phyloP scores from a whole-genome alignment of 805 yeast species.

The Candida ipomoeae region DNA sequence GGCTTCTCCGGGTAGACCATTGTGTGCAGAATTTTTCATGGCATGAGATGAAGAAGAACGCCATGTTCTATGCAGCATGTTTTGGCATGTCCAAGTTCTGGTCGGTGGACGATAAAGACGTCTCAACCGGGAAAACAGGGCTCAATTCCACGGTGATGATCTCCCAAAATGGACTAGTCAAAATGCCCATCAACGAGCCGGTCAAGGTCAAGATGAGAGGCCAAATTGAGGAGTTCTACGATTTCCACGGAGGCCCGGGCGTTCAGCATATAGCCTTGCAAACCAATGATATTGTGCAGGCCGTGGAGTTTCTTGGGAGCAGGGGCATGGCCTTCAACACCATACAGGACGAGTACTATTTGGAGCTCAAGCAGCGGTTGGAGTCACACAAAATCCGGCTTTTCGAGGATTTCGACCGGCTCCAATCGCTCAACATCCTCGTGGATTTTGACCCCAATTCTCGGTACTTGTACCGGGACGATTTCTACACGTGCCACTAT shows the following conservation, averaged over 20 bases:
- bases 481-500: conserved; percentile 47
- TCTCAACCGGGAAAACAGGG: conserved; percentile 67
- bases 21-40: conserved; percentile 77
- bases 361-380: conserved; percentile 44
- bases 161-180: conserved; percentile 55
- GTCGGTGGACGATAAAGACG: conserved; percentile 78
- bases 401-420: conserved; percentile 47
- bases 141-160: conserved; percentile 76
- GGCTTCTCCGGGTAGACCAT: conserved; percentile 57
- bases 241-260: conserved; percentile 75
- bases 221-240: conserved; percentile 79
- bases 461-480: conserved; percentile 16
- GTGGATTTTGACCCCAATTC: conserved; percentile 69
- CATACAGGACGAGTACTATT: conserved; percentile 58
- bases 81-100: conserved; percentile 77
- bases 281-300: conserved; percentile 55
- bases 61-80: conserved; percentile 54
- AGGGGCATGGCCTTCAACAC: conserved; percentile 69
- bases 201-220: conserved; percentile 62
- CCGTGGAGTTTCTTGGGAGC: conserved; percentile 49
- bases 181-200: conserved; percentile 86
- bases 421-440: conserved; percentile 54
- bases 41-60: conserved; percentile 57
- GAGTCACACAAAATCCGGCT: conserved; percentile 40
- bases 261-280: conserved; percentile 76